A percentile compares a stretch with the other conserved stretches of the same genome.
These are phyloP conservation scores for Phytopythium cucurbitacearum DNA, from an alignment of 352 stramenopile species.

Conservation along the genomic window DNA sequence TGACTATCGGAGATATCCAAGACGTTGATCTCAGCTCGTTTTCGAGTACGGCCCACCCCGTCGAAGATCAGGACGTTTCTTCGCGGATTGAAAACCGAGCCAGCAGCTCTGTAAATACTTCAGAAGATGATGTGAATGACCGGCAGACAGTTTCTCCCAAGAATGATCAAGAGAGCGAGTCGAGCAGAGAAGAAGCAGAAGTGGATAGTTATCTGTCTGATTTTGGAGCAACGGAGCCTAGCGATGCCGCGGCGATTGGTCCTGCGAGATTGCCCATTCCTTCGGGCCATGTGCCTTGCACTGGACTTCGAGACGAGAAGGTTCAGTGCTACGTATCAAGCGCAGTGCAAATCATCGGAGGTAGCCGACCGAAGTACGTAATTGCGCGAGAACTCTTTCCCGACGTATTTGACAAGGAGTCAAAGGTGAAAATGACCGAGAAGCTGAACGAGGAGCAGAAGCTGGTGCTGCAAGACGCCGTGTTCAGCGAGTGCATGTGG, in stretches of 20 bases:
- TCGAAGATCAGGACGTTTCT: neutral
- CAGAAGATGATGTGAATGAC: too few species aligned
- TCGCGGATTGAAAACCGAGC: neutral
- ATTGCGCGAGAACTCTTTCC: conserved; percentile 78
- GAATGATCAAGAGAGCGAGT: too few species aligned
- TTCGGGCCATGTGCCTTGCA: conserved; percentile 43
- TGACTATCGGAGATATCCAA: conserved; percentile 60
- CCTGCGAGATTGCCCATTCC: neutral
- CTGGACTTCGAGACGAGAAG: conserved; percentile 57
- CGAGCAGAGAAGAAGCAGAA: neutral
- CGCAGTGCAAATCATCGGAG: conserved; percentile 65
- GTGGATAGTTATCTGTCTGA: neutral
- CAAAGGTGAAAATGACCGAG: conserved; percentile 62
- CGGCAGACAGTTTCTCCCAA: too few species aligned
- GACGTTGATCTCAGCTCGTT: conserved; percentile 52
- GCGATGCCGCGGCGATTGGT: conserved; percentile 4
- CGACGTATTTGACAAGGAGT: conserved; percentile 43
- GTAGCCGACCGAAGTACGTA: conserved; percentile 73
- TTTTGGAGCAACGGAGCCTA: neutral
- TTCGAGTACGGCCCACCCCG: conserved; percentile 5
- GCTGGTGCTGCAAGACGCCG: conserved; percentile 57
- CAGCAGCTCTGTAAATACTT: too few species aligned
- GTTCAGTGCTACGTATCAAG: conserved; percentile 58
- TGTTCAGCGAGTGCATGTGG: conserved; percentile 80
- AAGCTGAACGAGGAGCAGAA: conserved; percentile 48